These are phyloP conservation scores for Lyophyllum decastes DNA, from an alignment of 768 basidiomycete species.

Conservation along the genomic window DNA sequence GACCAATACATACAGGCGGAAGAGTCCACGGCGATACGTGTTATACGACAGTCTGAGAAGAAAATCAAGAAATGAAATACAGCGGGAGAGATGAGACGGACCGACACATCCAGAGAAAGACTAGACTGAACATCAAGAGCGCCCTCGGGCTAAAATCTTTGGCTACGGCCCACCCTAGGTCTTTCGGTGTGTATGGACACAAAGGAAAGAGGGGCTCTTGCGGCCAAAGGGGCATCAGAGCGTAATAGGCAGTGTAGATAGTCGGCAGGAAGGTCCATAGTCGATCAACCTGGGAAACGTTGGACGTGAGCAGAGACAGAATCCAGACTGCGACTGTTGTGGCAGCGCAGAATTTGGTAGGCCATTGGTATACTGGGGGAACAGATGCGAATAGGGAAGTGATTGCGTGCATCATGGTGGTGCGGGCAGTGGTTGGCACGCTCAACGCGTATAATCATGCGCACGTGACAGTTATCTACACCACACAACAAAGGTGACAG, in stretches of 20 bases:
- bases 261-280: constrained; percentile 80
- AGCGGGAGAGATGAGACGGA: constrained; percentile 17
- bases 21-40: constrained; percentile 81
- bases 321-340: constrained; percentile 53
- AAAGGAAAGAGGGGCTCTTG: constrained; percentile 40
- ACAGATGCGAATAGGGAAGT: constrained; percentile 19
- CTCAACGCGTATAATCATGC: background rate
- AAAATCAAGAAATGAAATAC: constrained; percentile 11
- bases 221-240: constrained; percentile 68
- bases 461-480: background rate
- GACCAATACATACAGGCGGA: constrained; percentile 53
- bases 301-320: constrained; percentile 66
- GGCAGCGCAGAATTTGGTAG: constrained; percentile 59
- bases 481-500: too few relatives aligned
- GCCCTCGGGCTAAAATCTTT: constrained; percentile 69
- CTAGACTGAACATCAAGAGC: constrained; percentile 70
- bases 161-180: constrained; percentile 37
- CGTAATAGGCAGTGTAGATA: constrained; percentile 81
- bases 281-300: constrained; percentile 88
- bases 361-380: constrained; percentile 55
- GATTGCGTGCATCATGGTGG: constrained; percentile 9
- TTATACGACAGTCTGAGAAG: constrained; percentile 69
- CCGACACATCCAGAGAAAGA: constrained; percentile 71
- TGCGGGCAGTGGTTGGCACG: too few relatives aligned
- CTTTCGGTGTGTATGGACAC: constrained; percentile 57